Evolutionary conservation across 2,329 filamentous ascomycete species (phyloP).

Genomic region (Colletotrichum tamarilloi): DNA sequence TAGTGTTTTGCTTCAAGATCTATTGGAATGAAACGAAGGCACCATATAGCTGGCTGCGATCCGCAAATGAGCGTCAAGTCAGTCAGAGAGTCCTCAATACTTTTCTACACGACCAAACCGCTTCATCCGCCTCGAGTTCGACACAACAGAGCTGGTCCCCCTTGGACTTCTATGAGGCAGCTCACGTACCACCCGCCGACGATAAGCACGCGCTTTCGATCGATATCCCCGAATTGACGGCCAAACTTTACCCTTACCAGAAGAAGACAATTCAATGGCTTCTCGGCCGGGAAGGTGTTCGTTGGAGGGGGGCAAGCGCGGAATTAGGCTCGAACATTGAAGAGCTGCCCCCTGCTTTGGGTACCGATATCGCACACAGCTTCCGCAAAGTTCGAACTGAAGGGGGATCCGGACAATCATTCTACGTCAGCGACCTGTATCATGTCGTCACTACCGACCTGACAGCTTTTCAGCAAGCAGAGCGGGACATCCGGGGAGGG

Average conservation of each 20-base stretch:
- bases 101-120: slow-evolving; percentile 46
- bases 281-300: slow-evolving; percentile 71
- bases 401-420: slow-evolving; percentile 39
- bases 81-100: slow-evolving; percentile 51
- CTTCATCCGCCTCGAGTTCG: slow-evolving; percentile 37
- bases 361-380: slow-evolving; percentile 23
- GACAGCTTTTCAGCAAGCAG: slow-evolving; percentile 52
- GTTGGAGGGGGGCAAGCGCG: slow-evolving; percentile 49
- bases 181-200: slow-evolving; percentile 67
- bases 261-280: slow-evolving; percentile 78
- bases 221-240: slow-evolving; percentile 55
- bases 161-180: slow-evolving; percentile 75
- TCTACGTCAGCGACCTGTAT: slow-evolving; percentile 72
- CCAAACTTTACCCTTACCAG: slow-evolving; percentile 78
- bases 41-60: slow-evolving; percentile 45
- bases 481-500: slow-evolving; percentile 64
- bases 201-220: slow-evolving; percentile 52
- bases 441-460: slow-evolving; percentile 66
- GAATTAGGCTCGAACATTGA: slow-evolving; percentile 37
- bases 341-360: slow-evolving; percentile 14
- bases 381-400: slow-evolving; percentile 17
- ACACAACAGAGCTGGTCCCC: slow-evolving; percentile 51
- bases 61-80: slow-evolving; percentile 41
- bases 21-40: slow-evolving; percentile 56
- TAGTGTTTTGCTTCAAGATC: slow-evolving; percentile 49